Evolutionary conservation across 2,329 filamentous ascomycete species (phyloP).

Genomic region (Curvularia spicifera): DNA sequence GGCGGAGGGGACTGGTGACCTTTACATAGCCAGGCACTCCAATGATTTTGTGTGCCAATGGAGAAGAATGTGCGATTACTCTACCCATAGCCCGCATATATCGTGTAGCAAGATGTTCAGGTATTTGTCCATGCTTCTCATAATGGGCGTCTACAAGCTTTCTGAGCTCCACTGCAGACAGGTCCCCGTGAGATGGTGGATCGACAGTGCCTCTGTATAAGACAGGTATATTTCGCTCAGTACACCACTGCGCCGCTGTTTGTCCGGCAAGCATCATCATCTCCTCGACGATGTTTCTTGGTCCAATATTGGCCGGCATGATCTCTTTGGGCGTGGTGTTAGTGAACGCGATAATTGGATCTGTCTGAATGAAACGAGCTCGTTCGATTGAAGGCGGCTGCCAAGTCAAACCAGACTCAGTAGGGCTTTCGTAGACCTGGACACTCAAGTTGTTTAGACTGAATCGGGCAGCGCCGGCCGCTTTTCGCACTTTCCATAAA

Average conservation of each 20-base stretch:
- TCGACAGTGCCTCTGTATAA: slow-evolving; percentile 55
- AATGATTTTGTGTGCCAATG: slow-evolving; percentile 58
- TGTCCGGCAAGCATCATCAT: slow-evolving; percentile 64
- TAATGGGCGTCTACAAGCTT: slow-evolving; percentile 48
- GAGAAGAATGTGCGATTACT: slow-evolving; percentile 54
- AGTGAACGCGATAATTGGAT: slow-evolving; percentile 53
- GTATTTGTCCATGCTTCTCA: slow-evolving; percentile 44
- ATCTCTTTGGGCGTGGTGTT: slow-evolving; percentile 13
- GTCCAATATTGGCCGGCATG: slow-evolving; percentile 23
- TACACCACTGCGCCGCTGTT: slow-evolving; percentile 59
- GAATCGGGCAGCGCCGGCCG: slow-evolving; percentile 50
- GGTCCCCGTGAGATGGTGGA: slow-evolving; percentile 17
- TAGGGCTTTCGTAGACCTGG: slow-evolving; percentile 45
- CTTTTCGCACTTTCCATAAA: slow-evolving; percentile 42
- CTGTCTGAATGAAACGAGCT: slow-evolving; percentile 50
- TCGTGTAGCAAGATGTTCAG: slow-evolving; percentile 49
- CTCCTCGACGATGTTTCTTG: slow-evolving; percentile 44
- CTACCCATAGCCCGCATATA: slow-evolving; percentile 52
- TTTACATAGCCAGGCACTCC: slow-evolving; percentile 63
- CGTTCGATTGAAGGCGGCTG: slow-evolving; percentile 49
- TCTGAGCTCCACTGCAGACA: slow-evolving; percentile 31
- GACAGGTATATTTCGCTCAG: slow-evolving; percentile 58
- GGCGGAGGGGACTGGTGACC: slow-evolving; percentile 66
- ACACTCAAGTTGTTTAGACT: slow-evolving; percentile 36
- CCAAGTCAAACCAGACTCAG: slow-evolving; percentile 48